Base-by-base conservation (phyloP, 106 monocot genomes). In the Acorus gramineus region DNA sequence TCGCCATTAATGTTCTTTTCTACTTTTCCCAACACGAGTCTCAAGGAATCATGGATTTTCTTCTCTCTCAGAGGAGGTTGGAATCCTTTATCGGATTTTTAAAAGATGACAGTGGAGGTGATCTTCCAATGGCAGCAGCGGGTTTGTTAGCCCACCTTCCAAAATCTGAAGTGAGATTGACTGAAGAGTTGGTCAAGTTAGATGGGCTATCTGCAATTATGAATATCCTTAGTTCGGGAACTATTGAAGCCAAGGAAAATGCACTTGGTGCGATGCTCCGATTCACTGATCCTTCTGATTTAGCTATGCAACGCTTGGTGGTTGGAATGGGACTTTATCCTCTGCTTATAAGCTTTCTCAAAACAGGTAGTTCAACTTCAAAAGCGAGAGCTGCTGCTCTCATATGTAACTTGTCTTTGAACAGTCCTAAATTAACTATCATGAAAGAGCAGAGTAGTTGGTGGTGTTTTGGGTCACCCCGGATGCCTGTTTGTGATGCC, bases 331-430 rank as follows among this genome's bases (percentile, higher is more conserved):
- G 56, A 50, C 56, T 50, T 64, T 72, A 57, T 14, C 56, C 72
- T 43, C 56, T 72, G 49, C 57, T 72, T n/a, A 57, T 72, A 11
- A 42, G 42, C 56, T 44, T 64, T 11, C 49, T 72, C 42, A 49
- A 42, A 42, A 43, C 64, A 12, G 64, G 64, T 42, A 72, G 72
- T 43, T 7, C 4, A 9, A 64, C 42, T 42, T 28, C 63, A 7
- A 57, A 64, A 54, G 72, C 72, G 50, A 63, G 50, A 64, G 72
- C 72, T 7, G 64, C 72, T 42, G 56, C 56, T 6, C 49, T 72
- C 6, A 64, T 72, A 6, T 4, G 72, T 44, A 11, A 56, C 43
- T 14, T 72, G 49, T 72, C 72, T 2, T 57, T 45, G 10, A 72
- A 57, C 64, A 72, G 72, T 42, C 49, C 44, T 3, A 63, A 42